Conservation (phyloP, 331 rosid genomes). For the Cucumis variabilis region DNA sequence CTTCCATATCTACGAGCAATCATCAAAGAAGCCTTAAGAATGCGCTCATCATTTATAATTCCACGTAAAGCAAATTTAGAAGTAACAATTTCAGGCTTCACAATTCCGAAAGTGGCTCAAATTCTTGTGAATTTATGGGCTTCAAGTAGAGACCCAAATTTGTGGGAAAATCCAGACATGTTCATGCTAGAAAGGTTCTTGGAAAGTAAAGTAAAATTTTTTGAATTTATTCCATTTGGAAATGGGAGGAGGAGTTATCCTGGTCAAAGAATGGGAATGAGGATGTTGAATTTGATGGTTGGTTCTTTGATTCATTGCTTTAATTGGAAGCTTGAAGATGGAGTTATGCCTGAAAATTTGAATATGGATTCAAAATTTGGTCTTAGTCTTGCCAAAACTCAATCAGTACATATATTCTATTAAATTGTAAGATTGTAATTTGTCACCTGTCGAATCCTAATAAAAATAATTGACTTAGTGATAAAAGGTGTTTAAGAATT, state of each 20-base stretch:
- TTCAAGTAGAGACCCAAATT: neutral
- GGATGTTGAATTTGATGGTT: neutral
- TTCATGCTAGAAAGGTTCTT: neutral
- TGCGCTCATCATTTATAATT: neutral
- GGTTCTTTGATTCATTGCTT: neutral
- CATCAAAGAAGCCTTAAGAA: neutral
- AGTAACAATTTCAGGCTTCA: neutral
- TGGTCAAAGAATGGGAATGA: neutral
- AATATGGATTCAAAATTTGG: neutral
- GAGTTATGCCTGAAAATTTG: neutral
- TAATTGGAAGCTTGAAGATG: slow-evolving; percentile 11
- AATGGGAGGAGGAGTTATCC: neutral
- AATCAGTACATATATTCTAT: neutral
- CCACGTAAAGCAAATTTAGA: neutral
- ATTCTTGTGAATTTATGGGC: neutral
- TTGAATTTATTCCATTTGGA: neutral
- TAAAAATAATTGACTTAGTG: too few relatives aligned
- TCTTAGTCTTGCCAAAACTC: neutral
- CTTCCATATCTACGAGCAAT: slow-evolving; percentile 14
- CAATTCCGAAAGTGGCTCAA: neutral
- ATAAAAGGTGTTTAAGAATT: too few relatives aligned
- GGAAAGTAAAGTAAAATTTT: neutral
- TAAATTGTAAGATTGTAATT: too few relatives aligned
- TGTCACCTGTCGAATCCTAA: too few relatives aligned
- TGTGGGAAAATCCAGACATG: neutral